These are phyloP conservation scores for Leucaena leucocephala DNA, from an alignment of 306 rosid genomes.

Conservation along the genomic window DNA sequence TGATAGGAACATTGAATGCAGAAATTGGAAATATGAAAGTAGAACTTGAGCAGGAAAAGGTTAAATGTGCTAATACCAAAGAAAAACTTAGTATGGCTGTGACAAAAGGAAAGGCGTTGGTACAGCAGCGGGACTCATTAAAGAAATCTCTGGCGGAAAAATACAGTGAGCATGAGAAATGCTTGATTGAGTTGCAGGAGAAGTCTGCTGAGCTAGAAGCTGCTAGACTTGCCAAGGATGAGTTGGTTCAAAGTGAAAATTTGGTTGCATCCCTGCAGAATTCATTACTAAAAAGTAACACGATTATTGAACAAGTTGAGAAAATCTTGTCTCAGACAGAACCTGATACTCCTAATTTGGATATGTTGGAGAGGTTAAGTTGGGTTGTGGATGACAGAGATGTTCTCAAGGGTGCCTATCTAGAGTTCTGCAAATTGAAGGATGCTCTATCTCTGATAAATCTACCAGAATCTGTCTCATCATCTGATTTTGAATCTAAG, in stretches of 20 bases:
- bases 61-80: conserved; percentile 64
- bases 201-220: conserved; percentile 74
- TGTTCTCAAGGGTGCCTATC: conserved; percentile 54
- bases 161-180: conserved; percentile 69
- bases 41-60: conserved; percentile 87
- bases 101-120: conserved; percentile 94
- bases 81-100: conserved; percentile 96
- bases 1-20: conserved; percentile 50
- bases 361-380: conserved; percentile 65
- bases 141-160: conserved; percentile 72
- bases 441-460: conserved; percentile 55
- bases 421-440: conserved; percentile 62
- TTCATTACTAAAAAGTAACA: conserved; percentile 55
- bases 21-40: conserved; percentile 63
- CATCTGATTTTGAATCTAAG: conserved; percentile 70
- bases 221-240: conserved; percentile 68
- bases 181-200: conserved; percentile 65
- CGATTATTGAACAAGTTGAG: conserved; percentile 54
- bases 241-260: conserved; percentile 59
- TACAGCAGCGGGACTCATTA: conserved; percentile 87
- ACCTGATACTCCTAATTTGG: conserved; percentile 55
- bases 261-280: conserved; percentile 67
- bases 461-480: conserved; percentile 72
- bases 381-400: conserved; percentile 75
- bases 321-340: conserved; percentile 60